Evolutionary conservation across 768 basidiomycete species (phyloP), one percentile per base, ranked within the genome.

Genomic region (Paxillus involutus): DNA sequence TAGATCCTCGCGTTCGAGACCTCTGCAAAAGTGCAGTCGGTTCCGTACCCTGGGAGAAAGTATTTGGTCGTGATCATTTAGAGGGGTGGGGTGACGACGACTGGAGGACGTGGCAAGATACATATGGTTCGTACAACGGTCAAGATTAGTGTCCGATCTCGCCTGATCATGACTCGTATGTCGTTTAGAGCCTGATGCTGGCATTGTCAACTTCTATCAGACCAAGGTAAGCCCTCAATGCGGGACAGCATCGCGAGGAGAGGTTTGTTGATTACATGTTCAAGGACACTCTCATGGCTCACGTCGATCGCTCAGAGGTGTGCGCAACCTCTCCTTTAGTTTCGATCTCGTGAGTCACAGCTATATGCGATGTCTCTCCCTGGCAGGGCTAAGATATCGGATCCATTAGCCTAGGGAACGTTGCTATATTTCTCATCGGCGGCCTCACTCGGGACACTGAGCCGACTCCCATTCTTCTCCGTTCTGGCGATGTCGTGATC

Each of bases 151-250:
- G 33, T 17, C 29, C 32, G 7, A 19, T 44, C 29, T 37, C 40
- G 7, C 29, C 42, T 56, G 10, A 52, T 30, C 55, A 33, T 16
- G 0, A 42, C 56, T 57, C 0, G 58, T 7, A 11, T 42, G 11
- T 35, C 9, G 47, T 19, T 9, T 59, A 95, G 94, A 90, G 66
- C 93, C 95, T 4, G 96, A 99, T 64, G 95, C 94, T 11, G 96
- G 95, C 8, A 97, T 98, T 48, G 88, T 97, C 50, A 98, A 98
- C 66, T 97, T 94, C 65, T 98, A 97, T 66, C 91, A 94, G 69
- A 80, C 79, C 43, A 89, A 86, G 70, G 85, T 81, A 32, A 39
- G 63, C 19, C 26, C 39, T 46, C 35, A 12, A 1, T 43, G 35
- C 40, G 11, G 19, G 2, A 6, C 26, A 21, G 9, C 12, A 30